Conservation (phyloP, 2,329 filamentous ascomycete species). For the Trichoderma koningiopsis region DNA sequence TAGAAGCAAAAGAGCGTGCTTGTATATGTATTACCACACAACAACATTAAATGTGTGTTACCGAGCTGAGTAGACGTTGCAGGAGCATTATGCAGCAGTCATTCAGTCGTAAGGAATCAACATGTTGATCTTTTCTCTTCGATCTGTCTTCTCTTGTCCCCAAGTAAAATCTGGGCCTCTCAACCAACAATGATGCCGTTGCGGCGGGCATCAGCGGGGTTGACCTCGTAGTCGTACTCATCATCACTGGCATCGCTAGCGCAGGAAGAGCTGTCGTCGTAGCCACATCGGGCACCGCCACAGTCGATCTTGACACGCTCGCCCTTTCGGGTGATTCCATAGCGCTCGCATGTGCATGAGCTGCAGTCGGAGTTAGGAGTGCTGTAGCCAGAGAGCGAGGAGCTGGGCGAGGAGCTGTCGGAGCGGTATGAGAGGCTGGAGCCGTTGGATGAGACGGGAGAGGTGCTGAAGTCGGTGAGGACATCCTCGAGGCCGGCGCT, state of each 20-base stretch:
- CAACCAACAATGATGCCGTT: slow-evolving; percentile 63
- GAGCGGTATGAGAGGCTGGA: slow-evolving; percentile 73
- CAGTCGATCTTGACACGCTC: slow-evolving; percentile 96
- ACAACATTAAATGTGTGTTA: slow-evolving; percentile 35
- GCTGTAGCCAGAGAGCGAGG: slow-evolving; percentile 75
- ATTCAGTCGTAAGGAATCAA: slow-evolving; percentile 40
- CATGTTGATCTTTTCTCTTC: slow-evolving; percentile 37
- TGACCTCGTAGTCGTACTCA: slow-evolving; percentile 50
- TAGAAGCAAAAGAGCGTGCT: slow-evolving; percentile 32
- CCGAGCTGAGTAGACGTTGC: slow-evolving; percentile 36
- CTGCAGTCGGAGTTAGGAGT: slow-evolving; percentile 74
- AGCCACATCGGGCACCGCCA: slow-evolving; percentile 84
- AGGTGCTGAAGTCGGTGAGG: slow-evolving; percentile 56
- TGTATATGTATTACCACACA: slow-evolving; percentile 29
- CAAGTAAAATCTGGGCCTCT: slow-evolving; percentile 23
- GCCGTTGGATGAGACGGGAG: slow-evolving; percentile 67
- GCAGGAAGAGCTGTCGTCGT: slow-evolving; percentile 68
- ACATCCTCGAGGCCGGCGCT: slow-evolving; percentile 59
- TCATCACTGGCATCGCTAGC: slow-evolving; percentile 60
- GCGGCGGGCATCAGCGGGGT: slow-evolving; percentile 58
- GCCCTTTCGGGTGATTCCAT: slow-evolving; percentile 91
- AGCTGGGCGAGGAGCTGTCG: slow-evolving; percentile 73
- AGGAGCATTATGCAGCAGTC: slow-evolving; percentile 30
- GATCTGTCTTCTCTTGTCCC: slow-evolving; percentile 28
- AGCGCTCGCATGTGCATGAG: slow-evolving; percentile 91